Base-by-base conservation (phyloP, 306 rosid species). In the Hippophae rhamnoides region DNA sequence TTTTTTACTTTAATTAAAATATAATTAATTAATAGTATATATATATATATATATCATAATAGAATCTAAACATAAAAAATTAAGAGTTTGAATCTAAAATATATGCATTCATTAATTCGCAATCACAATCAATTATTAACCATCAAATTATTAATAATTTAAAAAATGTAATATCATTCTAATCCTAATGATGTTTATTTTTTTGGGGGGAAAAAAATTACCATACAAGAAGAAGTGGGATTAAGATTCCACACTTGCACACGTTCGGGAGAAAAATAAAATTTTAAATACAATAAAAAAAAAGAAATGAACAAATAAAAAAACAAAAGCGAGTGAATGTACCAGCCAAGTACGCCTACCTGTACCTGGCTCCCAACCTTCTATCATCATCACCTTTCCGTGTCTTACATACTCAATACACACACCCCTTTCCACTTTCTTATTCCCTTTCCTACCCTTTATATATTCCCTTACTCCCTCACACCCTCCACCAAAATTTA, bases 271-370 rank as follows among this genome's bases (percentile, higher is more conserved):
- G 49, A 10, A 12, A 65, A 47, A 41, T 47, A 48, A 23, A 50
- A 5, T 10, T 54, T 8, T 6, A 14, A 58, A 26, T 23, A 3
- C 11, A n/a, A 57, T 3, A 48, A 43, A 64, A 11, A 64, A 11
- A 52, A 61, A 7, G 38, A 18, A 14, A 46, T 47, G 9, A 14
- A 31, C 7, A 46, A 40, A 27, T 23, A 2, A 8, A 56, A 25
- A 5, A 13, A 13, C 9, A 42, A 40, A 7, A 31, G 13, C 11
- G 31, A 11, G 64, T 65, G 50, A 75, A 79, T 85, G 98, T 87
- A 90, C 98, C 94, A 62, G 76, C 75, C 81, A 79, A 87, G 98
- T 90, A 90, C 98, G 88, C 87, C 78, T 72, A 76, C 83, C 88
- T 63, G 98, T 90, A 90, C 96, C 90, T 18, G 23, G 23, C 23